Conservation (phyloP, 2,329 filamentous ascomycete species). For the Claviceps arundinis region DNA sequence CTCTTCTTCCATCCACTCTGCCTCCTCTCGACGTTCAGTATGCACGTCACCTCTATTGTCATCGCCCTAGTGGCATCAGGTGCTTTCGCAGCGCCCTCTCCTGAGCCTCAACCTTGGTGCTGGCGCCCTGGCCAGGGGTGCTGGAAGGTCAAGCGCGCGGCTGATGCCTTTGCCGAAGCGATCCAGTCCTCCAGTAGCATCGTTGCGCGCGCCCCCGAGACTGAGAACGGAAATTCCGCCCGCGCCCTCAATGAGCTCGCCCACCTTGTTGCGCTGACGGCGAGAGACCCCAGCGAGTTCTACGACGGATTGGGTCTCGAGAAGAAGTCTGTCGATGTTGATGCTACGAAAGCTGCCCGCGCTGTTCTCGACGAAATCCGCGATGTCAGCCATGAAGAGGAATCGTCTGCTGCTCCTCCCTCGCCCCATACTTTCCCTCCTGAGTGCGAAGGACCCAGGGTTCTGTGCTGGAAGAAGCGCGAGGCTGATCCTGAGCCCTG, state of each 20-base stretch:
- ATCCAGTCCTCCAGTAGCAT: conserved; percentile 14
- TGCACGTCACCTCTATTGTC: conserved; percentile 18
- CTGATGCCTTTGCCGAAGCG: conserved; percentile 11
- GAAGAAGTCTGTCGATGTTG: conserved; percentile 11
- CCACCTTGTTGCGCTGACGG: conserved; percentile 19
- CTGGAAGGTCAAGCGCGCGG: conserved; percentile 11
- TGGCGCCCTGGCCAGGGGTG: conserved; percentile 18
- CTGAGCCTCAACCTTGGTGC: conserved; percentile 12
- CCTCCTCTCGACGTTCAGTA: background rate
- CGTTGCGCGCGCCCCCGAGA: conserved; percentile 14
- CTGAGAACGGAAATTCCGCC: conserved; percentile 20
- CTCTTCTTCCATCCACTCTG: background rate
- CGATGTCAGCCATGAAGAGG: conserved; percentile 1
- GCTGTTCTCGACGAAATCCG: conserved; percentile 20
- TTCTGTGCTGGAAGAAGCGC: conserved; percentile 7
- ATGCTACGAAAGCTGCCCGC: conserved; percentile 19
- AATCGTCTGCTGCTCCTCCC: conserved; percentile 6
- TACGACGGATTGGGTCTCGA: conserved; percentile 19
- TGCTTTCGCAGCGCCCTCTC: conserved; percentile 15
- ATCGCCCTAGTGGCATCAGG: conserved; percentile 25
- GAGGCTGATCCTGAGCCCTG: conserved; percentile 11
- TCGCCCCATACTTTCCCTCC: conserved; percentile 16
- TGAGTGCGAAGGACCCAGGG: conserved; percentile 2
- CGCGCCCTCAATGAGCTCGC: conserved; percentile 26
- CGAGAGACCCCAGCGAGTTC: conserved; percentile 17